Base-by-base conservation (phyloP, 352 stramenopile species). In the Phytophthora fragariaefolia region DNA sequence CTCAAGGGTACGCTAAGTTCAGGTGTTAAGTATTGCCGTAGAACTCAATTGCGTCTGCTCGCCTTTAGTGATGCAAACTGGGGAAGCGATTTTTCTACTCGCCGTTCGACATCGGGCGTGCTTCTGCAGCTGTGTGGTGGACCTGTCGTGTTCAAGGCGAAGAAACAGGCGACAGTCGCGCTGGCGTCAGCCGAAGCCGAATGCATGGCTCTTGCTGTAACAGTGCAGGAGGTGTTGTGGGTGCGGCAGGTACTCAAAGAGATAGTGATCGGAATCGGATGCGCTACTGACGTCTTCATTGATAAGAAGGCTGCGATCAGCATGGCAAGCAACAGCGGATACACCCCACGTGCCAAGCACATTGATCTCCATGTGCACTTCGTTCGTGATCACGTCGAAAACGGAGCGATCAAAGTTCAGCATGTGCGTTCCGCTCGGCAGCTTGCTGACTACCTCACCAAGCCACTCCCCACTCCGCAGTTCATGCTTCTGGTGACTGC, bases 231-330 rank as follows among this genome's bases (percentile, higher is more conserved):
- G 30, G 56, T 50, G 8, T 17, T 63, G 6, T 56, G 46, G 54
- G 4, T 46, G 32, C 49, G 49, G 4, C 23, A 62, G 10, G 10
- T 62, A n/a, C 45, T 63, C 4, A 23, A 18, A 12, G 56, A 63
- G 23, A 56, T 63, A 30, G 48, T 4, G 2, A 17, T 47, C 1
- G 45, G 45, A 26, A n/a, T 46, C 10, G 12, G 7, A 4, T 24
- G 17, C 4, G 20, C 56, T 20, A 54, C 34, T 2, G 57, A 17
- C 24, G 10, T 69, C 26, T 23, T 45, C 12, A 17, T 69, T 2
- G 60, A 69, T 24, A 69, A 69, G 30, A 62, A 57, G 23, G 42
- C 60, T 7, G 52, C 45, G 6, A 69, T 69, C 24, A 27, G 30
- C 7, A 57, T 69, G 15, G 51, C 51, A 4, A 48, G 6, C 7